Evolutionary conservation across 1,284 basidiomycete genomes (phyloP).

Genomic region (Pisolithus thermaeus): DNA sequence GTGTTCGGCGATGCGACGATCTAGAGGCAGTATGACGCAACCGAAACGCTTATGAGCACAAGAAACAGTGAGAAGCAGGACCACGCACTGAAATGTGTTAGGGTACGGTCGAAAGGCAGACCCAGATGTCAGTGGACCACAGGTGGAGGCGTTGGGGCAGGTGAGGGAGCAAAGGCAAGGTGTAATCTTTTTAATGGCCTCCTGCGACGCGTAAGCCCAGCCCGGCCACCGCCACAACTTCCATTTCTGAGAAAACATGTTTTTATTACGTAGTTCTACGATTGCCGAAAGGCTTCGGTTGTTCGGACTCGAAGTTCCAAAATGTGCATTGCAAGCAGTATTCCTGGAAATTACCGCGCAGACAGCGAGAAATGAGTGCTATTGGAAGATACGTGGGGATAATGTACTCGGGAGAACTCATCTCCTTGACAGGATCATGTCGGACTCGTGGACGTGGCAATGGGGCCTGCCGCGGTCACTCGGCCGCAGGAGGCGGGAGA

Average conservation of each 20-base stretch:
- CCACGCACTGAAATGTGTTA: constrained; percentile 1
- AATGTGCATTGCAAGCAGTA: no score
- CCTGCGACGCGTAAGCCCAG: constrained; percentile 29
- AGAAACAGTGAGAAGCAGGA: background rate
- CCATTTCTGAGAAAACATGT: background rate
- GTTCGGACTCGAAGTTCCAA: no score
- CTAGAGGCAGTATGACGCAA: background rate
- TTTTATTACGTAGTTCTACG: background rate
- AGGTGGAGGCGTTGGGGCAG: background rate
- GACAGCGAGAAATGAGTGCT: no score
- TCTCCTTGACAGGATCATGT: background rate
- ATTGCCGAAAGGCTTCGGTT: background rate
- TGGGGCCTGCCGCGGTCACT: background rate
- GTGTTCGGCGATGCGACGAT: background rate
- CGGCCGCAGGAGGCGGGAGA: background rate
- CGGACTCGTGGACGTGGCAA: constrained; percentile 1
- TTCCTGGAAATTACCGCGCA: no score
- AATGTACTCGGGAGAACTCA: background rate
- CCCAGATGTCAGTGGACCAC: background rate
- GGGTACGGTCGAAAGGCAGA: background rate
- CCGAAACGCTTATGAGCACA: background rate
- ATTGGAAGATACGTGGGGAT: no score
- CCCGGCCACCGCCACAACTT: constrained; percentile 19
- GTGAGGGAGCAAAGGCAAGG: constrained; percentile 1
- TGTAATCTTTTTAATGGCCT: constrained; percentile 21